Evolutionary conservation across 73 alveolate genomes (phyloP).

Genomic region (Loxodes magnus): DNA sequence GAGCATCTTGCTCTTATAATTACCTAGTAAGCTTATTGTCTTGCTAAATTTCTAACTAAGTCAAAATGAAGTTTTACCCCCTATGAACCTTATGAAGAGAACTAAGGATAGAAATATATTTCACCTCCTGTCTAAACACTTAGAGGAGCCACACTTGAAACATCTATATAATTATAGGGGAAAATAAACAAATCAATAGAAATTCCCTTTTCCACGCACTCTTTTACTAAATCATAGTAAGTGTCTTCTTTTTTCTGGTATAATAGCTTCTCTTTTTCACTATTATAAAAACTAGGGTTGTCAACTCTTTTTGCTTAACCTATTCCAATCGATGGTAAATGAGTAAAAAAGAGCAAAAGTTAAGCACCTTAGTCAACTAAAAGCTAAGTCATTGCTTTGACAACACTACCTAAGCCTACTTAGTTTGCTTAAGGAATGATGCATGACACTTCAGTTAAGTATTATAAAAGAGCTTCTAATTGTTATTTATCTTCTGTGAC

Average conservation of each 20-base stretch:
- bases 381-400: neutral
- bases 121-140: neutral
- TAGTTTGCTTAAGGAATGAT: neutral
- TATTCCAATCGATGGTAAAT: too few species aligned
- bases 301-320: too few species aligned
- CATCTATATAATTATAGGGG: neutral
- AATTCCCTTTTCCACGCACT: neutral
- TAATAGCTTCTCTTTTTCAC: neutral
- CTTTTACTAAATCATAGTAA: neutral
- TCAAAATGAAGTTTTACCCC: constrained; percentile 11
- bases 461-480: neutral
- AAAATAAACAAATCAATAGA: neutral
- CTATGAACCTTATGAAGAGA: neutral
- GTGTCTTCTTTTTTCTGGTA: neutral
- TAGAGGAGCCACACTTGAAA: neutral
- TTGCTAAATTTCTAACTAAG: constrained; percentile 36
- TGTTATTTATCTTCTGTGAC: neutral
- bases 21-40: constrained; percentile 26
- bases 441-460: neutral
- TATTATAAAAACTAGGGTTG: neutral
- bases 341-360: neutral
- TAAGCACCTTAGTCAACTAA: neutral
- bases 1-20: constrained; percentile 24
- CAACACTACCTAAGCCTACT: neutral
- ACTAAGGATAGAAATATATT: neutral